phyloP scores from a whole-genome alignment of 106 monocot genomes.

The Phalaenopsis equestris region DNA sequence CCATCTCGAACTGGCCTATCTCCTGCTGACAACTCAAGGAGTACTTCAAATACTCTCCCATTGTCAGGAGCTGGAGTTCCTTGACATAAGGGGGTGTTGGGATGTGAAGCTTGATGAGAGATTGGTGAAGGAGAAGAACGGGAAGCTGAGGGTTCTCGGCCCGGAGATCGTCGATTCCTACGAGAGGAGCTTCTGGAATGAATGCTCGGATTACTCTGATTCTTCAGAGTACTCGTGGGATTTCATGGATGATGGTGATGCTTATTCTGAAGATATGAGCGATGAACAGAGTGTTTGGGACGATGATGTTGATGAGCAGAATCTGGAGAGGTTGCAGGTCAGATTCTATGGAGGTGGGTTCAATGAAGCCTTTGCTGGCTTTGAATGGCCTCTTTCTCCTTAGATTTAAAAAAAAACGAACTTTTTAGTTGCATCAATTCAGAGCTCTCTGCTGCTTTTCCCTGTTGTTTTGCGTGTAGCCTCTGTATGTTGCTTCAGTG shows the following conservation, averaged over 20 bases:
- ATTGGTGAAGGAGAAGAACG: slow-evolving; percentile 46
- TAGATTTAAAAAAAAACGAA: slow-evolving; percentile 17
- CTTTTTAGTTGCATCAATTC: not conserved
- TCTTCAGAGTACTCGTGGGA: slow-evolving; percentile 76
- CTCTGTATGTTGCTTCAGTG: too few relatives aligned
- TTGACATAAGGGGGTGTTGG: slow-evolving; percentile 88
- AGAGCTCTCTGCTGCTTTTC: not conserved
- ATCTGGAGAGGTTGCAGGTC: slow-evolving; percentile 56
- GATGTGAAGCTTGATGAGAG: slow-evolving; percentile 70
- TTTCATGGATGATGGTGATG: slow-evolving; percentile 31
- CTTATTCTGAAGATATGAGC: slow-evolving; percentile 22
- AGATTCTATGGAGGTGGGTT: slow-evolving; percentile 74
- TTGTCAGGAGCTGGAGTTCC: slow-evolving; percentile 58
- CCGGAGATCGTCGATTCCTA: slow-evolving; percentile 58
- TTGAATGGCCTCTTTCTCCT: slow-evolving; percentile 78
- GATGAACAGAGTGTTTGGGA: slow-evolving; percentile 65
- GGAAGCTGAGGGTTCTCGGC: slow-evolving; percentile 54
- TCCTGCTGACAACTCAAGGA: slow-evolving; percentile 46
- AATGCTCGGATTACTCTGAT: slow-evolving; percentile 69
- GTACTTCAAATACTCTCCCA: slow-evolving; percentile 63
- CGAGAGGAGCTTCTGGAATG: slow-evolving; percentile 56
- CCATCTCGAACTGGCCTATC: slow-evolving; percentile 69
- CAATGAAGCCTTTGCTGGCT: slow-evolving; percentile 42
- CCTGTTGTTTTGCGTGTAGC: too few relatives aligned
- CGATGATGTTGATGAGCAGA: slow-evolving; percentile 27